Evolutionary conservation across 306 rosid genomes (phyloP), one percentile per base, ranked within the genome.

Genomic region (Neltuma alba): DNA sequence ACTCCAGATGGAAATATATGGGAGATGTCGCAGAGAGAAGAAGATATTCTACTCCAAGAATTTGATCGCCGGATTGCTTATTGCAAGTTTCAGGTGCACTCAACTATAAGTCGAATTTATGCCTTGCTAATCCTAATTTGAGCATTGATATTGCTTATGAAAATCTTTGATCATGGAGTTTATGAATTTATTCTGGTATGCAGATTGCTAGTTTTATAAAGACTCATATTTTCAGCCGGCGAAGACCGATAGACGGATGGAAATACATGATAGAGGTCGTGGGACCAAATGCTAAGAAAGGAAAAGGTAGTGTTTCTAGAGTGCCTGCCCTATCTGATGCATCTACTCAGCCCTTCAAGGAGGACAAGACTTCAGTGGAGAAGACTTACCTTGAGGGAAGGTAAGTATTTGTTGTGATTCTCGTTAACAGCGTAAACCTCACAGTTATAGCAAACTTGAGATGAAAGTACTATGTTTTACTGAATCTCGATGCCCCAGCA

Each of bases 11-110:
- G 94, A 70, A 95, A 88, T 76, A 58, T 95, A 36, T 95, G 99
- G 99, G 96, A 91, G 85, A 95, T 95, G 98, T 87, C 99, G 11
- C 98, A 95, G 78, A 91, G 97, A 76, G 98, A 95, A 84, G 99
- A 95, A 84, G 99, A 95, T 61, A 85, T 93, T 45, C 97, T 95
- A 60, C 94, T 93, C 72, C 99, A 93, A 78, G 99, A 95, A 85
- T 95, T 91, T 70, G 99, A 95, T 62, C 93, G 99, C 5, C 88
- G 99, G 9, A 89, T 91, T 85, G 96, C 99, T 1, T 95, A 90
- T 82, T 89, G 91, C 85, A 95, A 95, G 82, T 95, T 95, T 83
- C 99, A 93, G 98, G 99, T 94, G 72, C 31, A 82, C 28, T 25
- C 54, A 38, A 20, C 61, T 45, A 55, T 42, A 5, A 76, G 12